Evolutionary conservation across 192 early-diverging fungal species (phyloP).

Genomic region (Entophlyctis luteolus): DNA sequence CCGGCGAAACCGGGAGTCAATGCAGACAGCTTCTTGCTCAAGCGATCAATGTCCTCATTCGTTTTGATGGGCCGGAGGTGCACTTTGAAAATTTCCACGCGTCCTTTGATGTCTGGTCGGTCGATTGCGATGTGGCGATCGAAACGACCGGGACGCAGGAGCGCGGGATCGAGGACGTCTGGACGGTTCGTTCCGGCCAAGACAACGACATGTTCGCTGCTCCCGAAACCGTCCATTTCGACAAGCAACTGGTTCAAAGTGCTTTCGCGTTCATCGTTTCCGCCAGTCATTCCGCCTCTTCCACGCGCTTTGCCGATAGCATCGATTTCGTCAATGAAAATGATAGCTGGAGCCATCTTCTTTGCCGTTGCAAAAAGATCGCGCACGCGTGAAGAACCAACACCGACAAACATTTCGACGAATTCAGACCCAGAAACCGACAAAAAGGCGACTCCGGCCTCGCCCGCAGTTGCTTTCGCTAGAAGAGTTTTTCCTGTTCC

Average conservation of each 20-base stretch:
- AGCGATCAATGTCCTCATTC: slow-evolving; percentile 62
- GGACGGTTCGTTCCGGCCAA: slow-evolving; percentile 97
- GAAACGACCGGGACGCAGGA: slow-evolving; percentile 96
- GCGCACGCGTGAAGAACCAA: slow-evolving; percentile 87
- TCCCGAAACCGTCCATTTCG: slow-evolving; percentile 98
- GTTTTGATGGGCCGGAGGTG: slow-evolving; percentile 86
- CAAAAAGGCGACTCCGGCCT: slow-evolving; percentile 96
- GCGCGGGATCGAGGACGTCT: slow-evolving; percentile 92
- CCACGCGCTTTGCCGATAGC: slow-evolving; percentile 98
- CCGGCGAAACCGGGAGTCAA: slow-evolving; percentile 98
- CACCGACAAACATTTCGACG: slow-evolving; percentile 99
- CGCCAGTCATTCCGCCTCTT: slow-evolving; percentile 77
- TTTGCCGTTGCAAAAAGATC: slow-evolving; percentile 97
- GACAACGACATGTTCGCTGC: slow-evolving; percentile 86
- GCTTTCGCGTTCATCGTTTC: slow-evolving; percentile 96
- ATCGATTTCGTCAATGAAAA: slow-evolving; percentile 99
- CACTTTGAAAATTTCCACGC: slow-evolving; percentile 93
- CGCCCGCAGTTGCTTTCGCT: slow-evolving; percentile 98
- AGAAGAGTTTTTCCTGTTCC: slow-evolving; percentile 98
- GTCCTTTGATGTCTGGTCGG: slow-evolving; percentile 92
- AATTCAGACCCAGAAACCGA: slow-evolving; percentile 99
- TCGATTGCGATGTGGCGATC: slow-evolving; percentile 98
- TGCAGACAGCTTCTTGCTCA: slow-evolving; percentile 85
- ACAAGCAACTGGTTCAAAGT: slow-evolving; percentile 97
- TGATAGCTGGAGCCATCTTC: slow-evolving; percentile 96